Evolutionary conservation across 1,284 basidiomycete species (phyloP), one percentile per base, ranked within the genome.

Genomic region (Porodaedalea pini): DNA sequence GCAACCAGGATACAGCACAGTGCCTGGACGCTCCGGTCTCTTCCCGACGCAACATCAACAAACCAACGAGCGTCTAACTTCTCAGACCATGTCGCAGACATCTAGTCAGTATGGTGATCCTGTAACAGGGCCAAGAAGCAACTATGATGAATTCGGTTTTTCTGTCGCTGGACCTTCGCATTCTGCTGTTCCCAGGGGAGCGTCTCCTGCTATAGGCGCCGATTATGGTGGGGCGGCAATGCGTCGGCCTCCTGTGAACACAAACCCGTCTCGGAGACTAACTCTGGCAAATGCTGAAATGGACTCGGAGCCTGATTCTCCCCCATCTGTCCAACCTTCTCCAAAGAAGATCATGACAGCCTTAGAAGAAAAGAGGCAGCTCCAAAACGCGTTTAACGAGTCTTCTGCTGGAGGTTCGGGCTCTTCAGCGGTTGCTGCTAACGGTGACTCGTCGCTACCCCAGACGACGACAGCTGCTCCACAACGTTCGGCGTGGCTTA

Each of bases 401-500:
- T n/a, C n/a, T n/a, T n/a, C n/a, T n/a, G n/a, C n/a, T n/a, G 54
- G 45, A 19, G 50, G 34, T 7, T 54, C 52, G 3, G 37, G 49
- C 5, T 43, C 60, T n/a, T 21, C 45, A 17, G 15, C 48, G 5
- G 21, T 3, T 45, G 32, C 52, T n/a, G 11, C 52, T 23, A 44
- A 40, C 29, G 21, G 27, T 21, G 55, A 32, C 58, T 54, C 25
- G 48, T 21, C 25, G 51, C 39, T 54, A 56, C 45, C 36, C 7
- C 47, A 23, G 31, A 34, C 64, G 39, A n/a, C 48, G 13, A 23
- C 62, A 60, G 23, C 59, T 47, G 54, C 52, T 29, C 50, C 50
- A 11, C 63, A 55, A 56, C 70, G 27, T 51, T 66, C 15, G 43
- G 58, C 48, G n/a, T 90, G 86, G 86, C 74, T 73, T 3, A 79